Conservation (phyloP, 495 filamentous ascomycete genomes). For the Letharia lupina region DNA sequence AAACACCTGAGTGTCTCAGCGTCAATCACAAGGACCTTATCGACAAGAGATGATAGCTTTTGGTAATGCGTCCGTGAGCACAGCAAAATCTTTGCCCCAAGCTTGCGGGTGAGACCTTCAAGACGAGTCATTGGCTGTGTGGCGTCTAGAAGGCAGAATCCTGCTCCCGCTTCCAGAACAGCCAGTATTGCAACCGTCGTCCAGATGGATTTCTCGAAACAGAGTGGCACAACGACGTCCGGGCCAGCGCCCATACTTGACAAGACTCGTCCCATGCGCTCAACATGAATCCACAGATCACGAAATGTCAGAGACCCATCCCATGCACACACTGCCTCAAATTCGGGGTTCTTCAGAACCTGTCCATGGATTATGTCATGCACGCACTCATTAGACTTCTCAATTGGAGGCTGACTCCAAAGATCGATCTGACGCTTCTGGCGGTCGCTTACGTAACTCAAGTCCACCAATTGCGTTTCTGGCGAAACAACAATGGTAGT, state of each 20-base stretch:
- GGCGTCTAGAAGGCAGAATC: constrained; percentile 51
- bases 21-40: constrained; percentile 35
- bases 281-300: constrained; percentile 34
- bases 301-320: constrained; percentile 52
- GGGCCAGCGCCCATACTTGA: constrained; percentile 38
- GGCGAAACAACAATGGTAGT: constrained; percentile 3
- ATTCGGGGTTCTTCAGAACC: constrained; percentile 32
- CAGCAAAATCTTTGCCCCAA: constrained; percentile 41
- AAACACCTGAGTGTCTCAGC: constrained; percentile 29
- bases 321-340: constrained; percentile 46
- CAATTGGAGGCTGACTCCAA: constrained; percentile 4
- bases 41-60: constrained; percentile 27
- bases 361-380: constrained; percentile 45
- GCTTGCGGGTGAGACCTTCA: constrained; percentile 34
- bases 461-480: constrained; percentile 2
- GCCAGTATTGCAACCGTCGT: constrained; percentile 48
- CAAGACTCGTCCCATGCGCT: constrained; percentile 41
- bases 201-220: constrained; percentile 56
- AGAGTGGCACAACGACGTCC: constrained; percentile 44
- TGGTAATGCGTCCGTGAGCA: constrained; percentile 39
- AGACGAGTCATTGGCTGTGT: constrained; percentile 46
- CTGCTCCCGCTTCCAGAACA: constrained; percentile 52
- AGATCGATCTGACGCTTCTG: constrained; percentile 6
- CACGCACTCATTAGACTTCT: constrained; percentile 31
- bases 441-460: constrained; percentile 15